These are phyloP conservation scores for Suillus alpinus DNA, from an alignment of 768 basidiomycete species.

Conservation along the genomic window DNA sequence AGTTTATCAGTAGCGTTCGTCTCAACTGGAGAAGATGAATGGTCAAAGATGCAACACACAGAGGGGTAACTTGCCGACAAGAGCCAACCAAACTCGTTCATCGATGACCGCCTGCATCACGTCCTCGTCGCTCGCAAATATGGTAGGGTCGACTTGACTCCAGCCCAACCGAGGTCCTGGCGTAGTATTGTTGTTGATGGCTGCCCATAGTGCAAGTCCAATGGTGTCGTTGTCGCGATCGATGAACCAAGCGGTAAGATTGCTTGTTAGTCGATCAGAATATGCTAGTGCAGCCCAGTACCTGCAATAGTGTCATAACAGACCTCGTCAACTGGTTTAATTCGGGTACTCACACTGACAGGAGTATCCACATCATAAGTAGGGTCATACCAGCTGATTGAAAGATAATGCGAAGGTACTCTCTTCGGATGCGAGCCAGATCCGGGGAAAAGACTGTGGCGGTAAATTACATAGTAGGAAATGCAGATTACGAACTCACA, in stretches of 20 bases:
- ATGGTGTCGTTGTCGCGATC: conserved; percentile 36
- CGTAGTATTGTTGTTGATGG: conserved; percentile 21
- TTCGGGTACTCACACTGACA: too few species aligned
- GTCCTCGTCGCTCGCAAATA: conserved; percentile 24
- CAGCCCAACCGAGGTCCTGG: conserved; percentile 21
- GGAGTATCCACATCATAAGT: too few species aligned
- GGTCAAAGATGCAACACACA: neutral
- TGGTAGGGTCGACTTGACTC: conserved; percentile 16
- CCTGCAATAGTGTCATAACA: conserved; percentile 7
- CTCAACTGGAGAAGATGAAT: conserved; percentile 23
- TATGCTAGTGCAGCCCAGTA: conserved; percentile 25
- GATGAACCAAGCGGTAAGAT: conserved; percentile 39
- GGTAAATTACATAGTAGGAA: too few species aligned
- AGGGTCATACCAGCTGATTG: too few species aligned
- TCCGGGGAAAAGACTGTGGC: too few species aligned
- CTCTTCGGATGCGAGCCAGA: too few species aligned
- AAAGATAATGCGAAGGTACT: too few species aligned
- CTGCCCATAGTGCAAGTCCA: conserved; percentile 28
- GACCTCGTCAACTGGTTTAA: too few species aligned
- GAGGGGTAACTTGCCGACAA: conserved; percentile 31
- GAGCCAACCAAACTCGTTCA: conserved; percentile 39
- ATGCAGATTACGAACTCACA: too few species aligned
- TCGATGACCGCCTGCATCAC: conserved; percentile 34
- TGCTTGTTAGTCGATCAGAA: conserved; percentile 18
- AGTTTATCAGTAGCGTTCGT: conserved; percentile 33